These are phyloP conservation scores for Rhizomucor pusillus DNA, from an alignment of 371 early-diverging fungal species.

Conservation along the genomic window DNA sequence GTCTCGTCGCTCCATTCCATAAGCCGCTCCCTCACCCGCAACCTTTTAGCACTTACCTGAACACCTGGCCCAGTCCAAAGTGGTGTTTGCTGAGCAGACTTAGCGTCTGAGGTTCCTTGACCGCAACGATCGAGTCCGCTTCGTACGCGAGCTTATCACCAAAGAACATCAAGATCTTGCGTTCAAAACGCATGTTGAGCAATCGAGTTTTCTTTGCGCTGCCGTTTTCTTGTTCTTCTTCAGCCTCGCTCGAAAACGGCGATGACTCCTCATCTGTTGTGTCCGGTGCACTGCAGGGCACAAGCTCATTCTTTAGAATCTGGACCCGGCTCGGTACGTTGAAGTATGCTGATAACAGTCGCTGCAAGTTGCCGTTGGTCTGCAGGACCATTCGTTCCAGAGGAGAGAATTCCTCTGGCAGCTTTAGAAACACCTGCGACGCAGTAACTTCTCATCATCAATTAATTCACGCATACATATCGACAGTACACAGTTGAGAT, in stretches of 20 bases:
- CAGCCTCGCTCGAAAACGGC: not conserved
- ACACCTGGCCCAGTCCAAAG: slow-evolving; percentile 48
- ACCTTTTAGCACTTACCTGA: slow-evolving; percentile 31
- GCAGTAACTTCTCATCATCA: slow-evolving; percentile 27
- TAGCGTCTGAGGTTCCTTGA: slow-evolving; percentile 28
- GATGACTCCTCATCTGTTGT: not conserved
- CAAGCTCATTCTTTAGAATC: slow-evolving; percentile 28
- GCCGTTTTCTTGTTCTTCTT: not conserved
- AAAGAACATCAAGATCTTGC: slow-evolving; percentile 42
- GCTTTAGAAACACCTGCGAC: slow-evolving; percentile 33
- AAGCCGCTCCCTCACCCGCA: too few species aligned
- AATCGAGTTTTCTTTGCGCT: not conserved
- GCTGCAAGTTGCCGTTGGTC: slow-evolving; percentile 41
- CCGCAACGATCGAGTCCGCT: slow-evolving; percentile 41
- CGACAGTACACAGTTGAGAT: too few species aligned
- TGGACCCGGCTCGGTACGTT: slow-evolving; percentile 43
- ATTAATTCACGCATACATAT: too few species aligned
- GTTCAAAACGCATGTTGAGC: slow-evolving; percentile 25
- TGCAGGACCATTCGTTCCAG: slow-evolving; percentile 46
- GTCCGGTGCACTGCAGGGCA: slow-evolving; percentile 5
- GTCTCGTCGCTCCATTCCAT: too few species aligned
- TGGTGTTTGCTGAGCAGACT: slow-evolving; percentile 43
- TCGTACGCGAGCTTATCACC: slow-evolving; percentile 35
- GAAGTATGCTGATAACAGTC: slow-evolving; percentile 43
- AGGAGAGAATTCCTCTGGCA: slow-evolving; percentile 39